A percentile compares a stretch with the other conserved stretches of the same genome.
phyloP scores from a whole-genome alignment of 352 stramenopile species.

The Phytophthora multivora region DNA sequence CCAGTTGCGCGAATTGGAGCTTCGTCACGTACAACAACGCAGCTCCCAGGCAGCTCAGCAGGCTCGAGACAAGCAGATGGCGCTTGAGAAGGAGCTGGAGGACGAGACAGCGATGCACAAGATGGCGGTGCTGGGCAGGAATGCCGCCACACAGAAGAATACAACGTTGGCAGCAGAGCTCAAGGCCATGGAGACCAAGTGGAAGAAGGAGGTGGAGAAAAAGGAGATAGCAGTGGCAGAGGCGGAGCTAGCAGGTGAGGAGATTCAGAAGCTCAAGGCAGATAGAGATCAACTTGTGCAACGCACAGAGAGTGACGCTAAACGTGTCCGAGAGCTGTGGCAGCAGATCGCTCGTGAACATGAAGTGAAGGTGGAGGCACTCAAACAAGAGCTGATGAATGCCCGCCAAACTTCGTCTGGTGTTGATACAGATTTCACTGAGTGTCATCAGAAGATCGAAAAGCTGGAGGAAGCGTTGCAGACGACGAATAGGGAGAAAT shows the following conservation, averaged over 20 bases:
- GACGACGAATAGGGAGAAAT: slow-evolving; percentile 43
- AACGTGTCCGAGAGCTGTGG: slow-evolving; percentile 77
- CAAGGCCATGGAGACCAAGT: slow-evolving; percentile 57
- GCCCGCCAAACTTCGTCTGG: slow-evolving; percentile 30
- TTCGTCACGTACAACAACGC: slow-evolving; percentile 70
- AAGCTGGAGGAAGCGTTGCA: slow-evolving; percentile 44
- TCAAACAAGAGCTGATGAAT: slow-evolving; percentile 50
- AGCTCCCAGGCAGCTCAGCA: slow-evolving; percentile 53
- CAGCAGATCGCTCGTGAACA: slow-evolving; percentile 79
- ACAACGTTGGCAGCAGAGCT: slow-evolving; percentile 51
- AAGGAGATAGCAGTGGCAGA: slow-evolving; percentile 60
- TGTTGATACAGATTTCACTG: slow-evolving; percentile 21
- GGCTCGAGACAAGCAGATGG: slow-evolving; percentile 48
- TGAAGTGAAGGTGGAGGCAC: slow-evolving; percentile 50
- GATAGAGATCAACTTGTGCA: slow-evolving; percentile 69
- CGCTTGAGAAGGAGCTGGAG: slow-evolving; percentile 69
- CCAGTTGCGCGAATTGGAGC: slow-evolving; percentile 68
- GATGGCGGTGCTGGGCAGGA: slow-evolving; percentile 56
- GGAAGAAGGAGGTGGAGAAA: slow-evolving; percentile 68
- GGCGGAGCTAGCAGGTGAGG: slow-evolving; percentile 50
- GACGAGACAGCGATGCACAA: slow-evolving; percentile 58
- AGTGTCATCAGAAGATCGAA: slow-evolving; percentile 35
- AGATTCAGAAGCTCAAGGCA: slow-evolving; percentile 42
- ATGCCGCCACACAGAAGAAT: slow-evolving; percentile 61
- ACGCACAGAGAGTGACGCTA: slow-evolving; percentile 73